Evolutionary conservation across 116 monocot species (phyloP), one percentile per base, ranked within the genome.

Genomic region (Phalaenopsis hybrid): DNA sequence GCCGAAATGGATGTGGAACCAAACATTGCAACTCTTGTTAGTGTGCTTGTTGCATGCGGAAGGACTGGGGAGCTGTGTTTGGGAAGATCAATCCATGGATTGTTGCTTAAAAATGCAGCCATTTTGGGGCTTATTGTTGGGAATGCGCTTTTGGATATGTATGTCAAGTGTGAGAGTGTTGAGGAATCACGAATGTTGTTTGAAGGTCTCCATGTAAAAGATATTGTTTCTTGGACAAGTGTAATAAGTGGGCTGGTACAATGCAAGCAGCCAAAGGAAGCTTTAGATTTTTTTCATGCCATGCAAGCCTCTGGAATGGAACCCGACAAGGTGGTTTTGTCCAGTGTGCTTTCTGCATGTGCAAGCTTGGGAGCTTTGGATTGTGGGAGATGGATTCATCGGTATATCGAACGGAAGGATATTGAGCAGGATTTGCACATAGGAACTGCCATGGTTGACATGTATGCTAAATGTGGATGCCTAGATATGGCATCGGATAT

Each of bases 141-240:
- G 0, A 95, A 95, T 86, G 88, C 91, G 16, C 86, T 95, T 77
- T 59, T 95, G 72, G 91, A 91, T 81, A 92, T 95, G 92, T 92
- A 95, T 74, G 84, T 85, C 44, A 95, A 95, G 68, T 92, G 89
- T 23, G 84, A 85, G 79, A 44, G 48, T 17, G 37, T 92, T 65
- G 89, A 83, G 45, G 91, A 88, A 44, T 92, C 89, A 0, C 89
- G 55, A 70, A 37, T 10, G 83, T 74, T 92, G 0, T 95, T 95
- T 58, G 44, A 85, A 34, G 85, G 84, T 55, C 86, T 95, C 67
- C 79, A 79, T 43, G 18, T 63, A 7, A 89, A 78, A 72, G 95
- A 95, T 52, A 57, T 91, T 1, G 73, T 95, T 70, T 89, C 92
- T 0, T 95, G 95, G 92, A 95, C 92, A 17, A 86, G 85, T 79